phyloP scores from a whole-genome alignment of 306 rosid genomes.

The Spatholobus suberectus region DNA sequence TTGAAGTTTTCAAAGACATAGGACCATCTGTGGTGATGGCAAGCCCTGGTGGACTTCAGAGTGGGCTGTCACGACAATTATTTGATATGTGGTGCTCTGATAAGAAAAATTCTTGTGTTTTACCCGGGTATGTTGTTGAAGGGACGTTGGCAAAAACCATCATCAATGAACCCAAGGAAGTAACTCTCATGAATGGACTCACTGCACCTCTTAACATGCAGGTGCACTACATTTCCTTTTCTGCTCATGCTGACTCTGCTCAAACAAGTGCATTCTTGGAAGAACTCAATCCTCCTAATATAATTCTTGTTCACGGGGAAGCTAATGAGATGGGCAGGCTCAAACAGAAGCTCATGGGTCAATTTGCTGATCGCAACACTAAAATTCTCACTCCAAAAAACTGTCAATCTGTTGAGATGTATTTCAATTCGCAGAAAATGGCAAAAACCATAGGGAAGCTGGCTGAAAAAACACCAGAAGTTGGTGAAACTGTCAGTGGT shows the following conservation, averaged over 20 bases:
- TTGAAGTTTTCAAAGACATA: slow-evolving; percentile 82
- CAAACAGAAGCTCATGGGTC: slow-evolving; percentile 82
- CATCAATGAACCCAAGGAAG: slow-evolving; percentile 93
- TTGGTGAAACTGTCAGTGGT: slow-evolving; percentile 76
- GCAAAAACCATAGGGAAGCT: slow-evolving; percentile 91
- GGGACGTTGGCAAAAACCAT: slow-evolving; percentile 95
- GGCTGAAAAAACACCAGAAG: slow-evolving; percentile 80
- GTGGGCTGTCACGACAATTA: slow-evolving; percentile 89
- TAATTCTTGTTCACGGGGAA: slow-evolving; percentile 96
- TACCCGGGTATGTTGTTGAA: slow-evolving; percentile 91
- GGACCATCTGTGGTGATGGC: slow-evolving; percentile 98
- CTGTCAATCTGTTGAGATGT: slow-evolving; percentile 93
- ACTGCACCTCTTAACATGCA: slow-evolving; percentile 90
- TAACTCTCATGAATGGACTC: slow-evolving; percentile 89
- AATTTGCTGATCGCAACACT: slow-evolving; percentile 84
- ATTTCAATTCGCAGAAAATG: slow-evolving; percentile 93
- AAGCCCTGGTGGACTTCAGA: slow-evolving; percentile 92
- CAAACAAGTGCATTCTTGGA: slow-evolving; percentile 93
- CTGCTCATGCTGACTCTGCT: slow-evolving; percentile 97
- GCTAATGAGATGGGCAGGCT: slow-evolving; percentile 98
- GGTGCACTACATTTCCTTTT: slow-evolving; percentile 93
- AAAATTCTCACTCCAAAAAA: slow-evolving; percentile 90
- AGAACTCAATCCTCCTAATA: slow-evolving; percentile 91
- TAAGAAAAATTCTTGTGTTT: slow-evolving; percentile 80
- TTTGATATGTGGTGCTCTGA: slow-evolving; percentile 97